Percentiles rank a stretch among this genome's conserved stretches.
phyloP scores from a whole-genome alignment of 805 yeast genomes.

The Cyberlindnera suaveolens region DNA sequence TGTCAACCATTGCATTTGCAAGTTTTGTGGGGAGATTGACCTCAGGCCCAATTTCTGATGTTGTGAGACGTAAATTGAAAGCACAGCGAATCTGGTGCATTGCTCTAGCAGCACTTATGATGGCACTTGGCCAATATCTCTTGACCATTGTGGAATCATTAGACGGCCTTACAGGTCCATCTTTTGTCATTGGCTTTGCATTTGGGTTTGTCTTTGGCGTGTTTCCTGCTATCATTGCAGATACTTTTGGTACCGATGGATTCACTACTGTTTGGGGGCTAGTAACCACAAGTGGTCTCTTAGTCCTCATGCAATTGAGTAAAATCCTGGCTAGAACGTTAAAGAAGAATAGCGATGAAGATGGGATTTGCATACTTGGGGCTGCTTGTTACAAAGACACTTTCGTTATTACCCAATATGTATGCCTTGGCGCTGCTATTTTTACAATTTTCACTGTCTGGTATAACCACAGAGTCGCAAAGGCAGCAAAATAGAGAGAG shows the following conservation, averaged over 20 bases:
- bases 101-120: constrained; percentile 32
- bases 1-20: constrained; percentile 56
- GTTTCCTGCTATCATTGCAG: constrained; percentile 72
- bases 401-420: constrained; percentile 25
- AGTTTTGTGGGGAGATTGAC: constrained; percentile 60
- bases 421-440: constrained; percentile 5
- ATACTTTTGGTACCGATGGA: constrained; percentile 57
- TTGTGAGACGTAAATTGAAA: constrained; percentile 41
- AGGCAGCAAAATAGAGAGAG: background rate
- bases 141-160: constrained; percentile 32
- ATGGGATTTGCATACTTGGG: constrained; percentile 40
- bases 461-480: constrained; percentile 11
- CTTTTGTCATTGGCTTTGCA: constrained; percentile 53
- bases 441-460: constrained; percentile 12
- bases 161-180: constrained; percentile 39
- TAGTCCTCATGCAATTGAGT: constrained; percentile 47
- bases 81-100: constrained; percentile 66
- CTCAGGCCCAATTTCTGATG: constrained; percentile 63
- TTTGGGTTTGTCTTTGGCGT: constrained; percentile 71
- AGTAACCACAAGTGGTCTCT: constrained; percentile 62
- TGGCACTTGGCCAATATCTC: constrained; percentile 32
- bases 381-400: constrained; percentile 41
- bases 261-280: constrained; percentile 78
- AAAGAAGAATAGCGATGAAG: constrained; percentile 35
- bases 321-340: constrained; percentile 50